Base-by-base conservation (phyloP, 495 filamentous ascomycete species). In the Daldinia loculata region DNA sequence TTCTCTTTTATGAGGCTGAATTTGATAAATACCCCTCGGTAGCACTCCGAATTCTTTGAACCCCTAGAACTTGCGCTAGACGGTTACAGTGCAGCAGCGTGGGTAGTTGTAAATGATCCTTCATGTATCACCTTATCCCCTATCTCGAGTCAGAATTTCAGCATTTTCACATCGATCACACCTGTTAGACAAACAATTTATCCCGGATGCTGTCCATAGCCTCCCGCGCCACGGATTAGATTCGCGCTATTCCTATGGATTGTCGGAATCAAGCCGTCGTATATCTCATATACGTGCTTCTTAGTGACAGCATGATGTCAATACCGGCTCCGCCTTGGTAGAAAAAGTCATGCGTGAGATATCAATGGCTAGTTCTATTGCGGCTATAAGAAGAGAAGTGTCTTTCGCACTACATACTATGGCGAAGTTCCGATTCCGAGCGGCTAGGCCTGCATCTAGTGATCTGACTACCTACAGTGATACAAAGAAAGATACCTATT, bases 1-100 rank as follows among this genome's bases (percentile, higher is more conserved):
- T 61, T 63, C n/a, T 36, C n/a, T 32, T 56, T 29, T 50, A 19
- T 73, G 70, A 62, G 70, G 66, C 66, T 73, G 70, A 73, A 66
- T 69, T 55, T 58, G 56, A 56, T 24, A 55, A 69, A 24, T 56
- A 50, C 39, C 61, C 61, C 50, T 62, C 56, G 51, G 66, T 30
- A 73, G 19, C 57, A 30, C 56, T 41, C 56, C 57, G 65, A 59
- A 45, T 51, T 34, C 51, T 52, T 55, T 15, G 24, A 56, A 43
- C 65, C 70, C 70, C 65, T 63, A 50, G 38, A 17, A 45, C 39
- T 55, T 48, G 51, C 52, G 17, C 61, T 34, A 27, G 52, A 48
- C 32, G 22, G 70, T 69, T 66, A 48, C 66, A 69, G 55, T 30
- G 62, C 61, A 66, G 52, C 58, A 59, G 19, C 41, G 14, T 65